A percentile compares a stretch with the other conserved stretches of the same genome.
These are phyloP conservation scores for Metschnikowia gelsemii DNA, from an alignment of 805 yeast species.

Conservation along the genomic window DNA sequence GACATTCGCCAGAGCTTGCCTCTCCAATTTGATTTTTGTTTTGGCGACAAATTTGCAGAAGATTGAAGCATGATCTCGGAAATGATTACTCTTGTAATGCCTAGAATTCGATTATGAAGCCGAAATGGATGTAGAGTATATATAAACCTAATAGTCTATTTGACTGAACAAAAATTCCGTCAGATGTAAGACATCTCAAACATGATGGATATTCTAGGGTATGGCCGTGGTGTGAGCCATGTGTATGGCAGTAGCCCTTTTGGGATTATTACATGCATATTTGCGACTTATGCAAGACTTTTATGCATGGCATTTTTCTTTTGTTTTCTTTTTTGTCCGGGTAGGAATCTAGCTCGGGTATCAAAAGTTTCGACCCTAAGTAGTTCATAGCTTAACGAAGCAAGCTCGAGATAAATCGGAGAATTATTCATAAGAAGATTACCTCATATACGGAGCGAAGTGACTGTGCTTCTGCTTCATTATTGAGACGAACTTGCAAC, in stretches of 20 bases:
- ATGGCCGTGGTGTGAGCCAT: conserved; percentile 4
- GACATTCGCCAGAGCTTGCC: conserved; percentile 13
- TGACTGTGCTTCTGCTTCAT: too few species aligned
- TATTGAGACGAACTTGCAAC: too few species aligned
- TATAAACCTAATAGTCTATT: too few species aligned
- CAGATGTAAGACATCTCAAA: background rate
- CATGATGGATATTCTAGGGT: conserved; percentile 1
- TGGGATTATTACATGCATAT: conserved; percentile 10
- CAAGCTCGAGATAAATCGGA: too few species aligned
- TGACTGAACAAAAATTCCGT: too few species aligned
- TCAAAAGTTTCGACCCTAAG: background rate
- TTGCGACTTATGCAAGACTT: conserved; percentile 4
- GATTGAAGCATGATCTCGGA: conserved; percentile 10
- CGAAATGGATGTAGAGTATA: too few species aligned
- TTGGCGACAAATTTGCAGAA: conserved; percentile 6
- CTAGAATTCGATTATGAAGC: too few species aligned
- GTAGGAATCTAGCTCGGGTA: background rate
- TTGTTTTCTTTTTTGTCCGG: conserved; percentile 3
- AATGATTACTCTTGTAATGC: too few species aligned
- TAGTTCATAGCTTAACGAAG: background rate
- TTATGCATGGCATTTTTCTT: conserved; percentile 1
- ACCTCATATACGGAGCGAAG: too few species aligned
- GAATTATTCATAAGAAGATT: too few species aligned
- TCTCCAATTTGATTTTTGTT: conserved; percentile 13
- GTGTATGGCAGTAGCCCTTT: conserved; percentile 10